These are phyloP conservation scores for Prinsepia uniflora DNA, from an alignment of 306 rosid species.

Conservation along the genomic window DNA sequence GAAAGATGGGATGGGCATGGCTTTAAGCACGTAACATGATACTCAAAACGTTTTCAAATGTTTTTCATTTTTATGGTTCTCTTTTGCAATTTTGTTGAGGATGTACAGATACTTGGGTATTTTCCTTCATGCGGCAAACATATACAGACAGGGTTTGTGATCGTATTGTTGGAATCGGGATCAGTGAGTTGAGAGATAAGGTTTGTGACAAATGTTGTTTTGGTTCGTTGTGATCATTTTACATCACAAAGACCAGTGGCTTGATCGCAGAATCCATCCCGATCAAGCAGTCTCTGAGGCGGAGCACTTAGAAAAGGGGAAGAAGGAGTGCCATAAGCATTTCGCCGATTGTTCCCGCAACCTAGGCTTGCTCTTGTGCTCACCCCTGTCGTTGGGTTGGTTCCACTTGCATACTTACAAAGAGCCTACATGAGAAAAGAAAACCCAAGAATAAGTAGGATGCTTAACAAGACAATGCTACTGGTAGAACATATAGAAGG, in stretches of 20 bases:
- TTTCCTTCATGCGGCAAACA: too few species aligned
- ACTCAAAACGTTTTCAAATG: too few species aligned
- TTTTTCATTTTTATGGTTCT: too few species aligned
- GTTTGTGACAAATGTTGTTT: background rate
- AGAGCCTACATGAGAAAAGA: constrained; percentile 34
- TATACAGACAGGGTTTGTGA: too few species aligned
- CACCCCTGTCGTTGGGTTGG: constrained; percentile 52
- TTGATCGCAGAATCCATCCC: constrained; percentile 57
- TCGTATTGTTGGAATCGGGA: too few species aligned
- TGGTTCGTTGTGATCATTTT: constrained; percentile 29
- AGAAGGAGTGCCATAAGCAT: constrained; percentile 64
- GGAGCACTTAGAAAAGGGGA: constrained; percentile 81
- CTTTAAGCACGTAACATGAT: too few species aligned
- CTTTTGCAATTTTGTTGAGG: too few species aligned
- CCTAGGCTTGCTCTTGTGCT: constrained; percentile 63
- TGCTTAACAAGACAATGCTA: background rate
- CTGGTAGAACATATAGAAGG: background rate
- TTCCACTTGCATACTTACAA: constrained; percentile 58
- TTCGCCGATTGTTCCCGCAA: constrained; percentile 79
- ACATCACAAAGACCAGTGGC: constrained; percentile 70
- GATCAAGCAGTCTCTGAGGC: constrained; percentile 57
- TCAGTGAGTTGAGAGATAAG: background rate
- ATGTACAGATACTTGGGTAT: too few species aligned
- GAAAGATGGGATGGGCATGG: too few species aligned
- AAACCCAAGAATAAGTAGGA: background rate